phyloP scores from a whole-genome alignment of 1,284 basidiomycete genomes.

The Ceratobasidium theobromae region DNA sequence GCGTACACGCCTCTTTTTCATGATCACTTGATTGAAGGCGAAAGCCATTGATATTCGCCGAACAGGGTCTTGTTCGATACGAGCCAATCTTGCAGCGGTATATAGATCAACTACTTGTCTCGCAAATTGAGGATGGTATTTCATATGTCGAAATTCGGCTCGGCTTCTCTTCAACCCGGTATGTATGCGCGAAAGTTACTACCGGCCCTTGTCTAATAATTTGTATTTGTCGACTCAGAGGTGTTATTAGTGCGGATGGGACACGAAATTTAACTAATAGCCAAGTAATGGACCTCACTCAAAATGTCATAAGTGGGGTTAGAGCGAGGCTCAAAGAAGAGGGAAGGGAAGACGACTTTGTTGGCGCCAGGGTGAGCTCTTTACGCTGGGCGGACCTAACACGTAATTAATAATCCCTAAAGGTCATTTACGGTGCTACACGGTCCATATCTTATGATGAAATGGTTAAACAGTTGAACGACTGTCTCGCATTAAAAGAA shows the following conservation, averaged over 20 bases:
- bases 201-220: not conserved
- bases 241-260: slow-evolving; percentile 7
- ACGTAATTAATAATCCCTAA: not conserved
- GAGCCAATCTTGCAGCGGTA: slow-evolving; percentile 60
- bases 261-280: not conserved
- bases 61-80: slow-evolving; percentile 54
- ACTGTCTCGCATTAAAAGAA: slow-evolving; percentile 71
- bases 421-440: slow-evolving; percentile 74
- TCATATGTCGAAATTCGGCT: slow-evolving; percentile 71
- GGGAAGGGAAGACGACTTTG: slow-evolving; percentile 59
- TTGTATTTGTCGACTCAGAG: not conserved
- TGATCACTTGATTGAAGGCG: too few relatives aligned
- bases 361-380: slow-evolving; percentile 59
- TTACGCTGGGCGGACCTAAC: not conserved
- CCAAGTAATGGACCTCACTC: slow-evolving; percentile 21
- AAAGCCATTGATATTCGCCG: not conserved
- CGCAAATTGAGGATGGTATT: slow-evolving; percentile 69
- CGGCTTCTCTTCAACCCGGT: slow-evolving; percentile 55
- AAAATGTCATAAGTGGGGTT: slow-evolving; percentile 56
- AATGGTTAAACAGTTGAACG: slow-evolving; percentile 66
- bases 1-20: too few relatives aligned
- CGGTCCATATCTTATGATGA: slow-evolving; percentile 59
- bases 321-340: slow-evolving; percentile 54
- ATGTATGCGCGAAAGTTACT: slow-evolving; percentile 57
- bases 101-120: slow-evolving; percentile 60